These are phyloP conservation scores for Candida suzukii DNA, from an alignment of 805 yeast species.

Conservation along the genomic window DNA sequence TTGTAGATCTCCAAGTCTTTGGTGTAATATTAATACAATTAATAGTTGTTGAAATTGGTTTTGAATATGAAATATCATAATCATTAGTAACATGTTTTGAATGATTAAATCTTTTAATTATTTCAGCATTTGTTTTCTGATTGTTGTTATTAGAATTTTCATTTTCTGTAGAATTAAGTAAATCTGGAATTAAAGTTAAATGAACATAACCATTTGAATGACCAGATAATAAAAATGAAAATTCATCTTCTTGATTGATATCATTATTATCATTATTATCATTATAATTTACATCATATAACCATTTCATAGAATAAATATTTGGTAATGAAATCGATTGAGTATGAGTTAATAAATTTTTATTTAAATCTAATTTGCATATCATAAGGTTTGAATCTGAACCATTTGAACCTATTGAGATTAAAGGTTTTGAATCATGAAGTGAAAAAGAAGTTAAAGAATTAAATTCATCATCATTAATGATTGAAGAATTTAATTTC, in stretches of 20 bases:
- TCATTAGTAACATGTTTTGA: slow-evolving; percentile 44
- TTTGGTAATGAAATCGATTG: slow-evolving; percentile 54
- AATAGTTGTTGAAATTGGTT: slow-evolving; percentile 16
- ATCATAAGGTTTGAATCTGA: slow-evolving; percentile 40
- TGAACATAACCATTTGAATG: slow-evolving; percentile 73
- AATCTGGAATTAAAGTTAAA: slow-evolving; percentile 56
- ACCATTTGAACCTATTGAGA: slow-evolving; percentile 50
- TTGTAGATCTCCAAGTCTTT: slow-evolving; percentile 33
- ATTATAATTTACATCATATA: slow-evolving; percentile 23
- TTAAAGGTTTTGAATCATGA: slow-evolving; percentile 25
- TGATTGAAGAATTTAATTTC: slow-evolving; percentile 19
- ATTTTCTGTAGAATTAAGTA: slow-evolving; percentile 18
- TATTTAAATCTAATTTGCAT: slow-evolving; percentile 35
- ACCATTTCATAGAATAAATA: slow-evolving; percentile 48
- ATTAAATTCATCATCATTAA: slow-evolving; percentile 8
- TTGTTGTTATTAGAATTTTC: slow-evolving; percentile 19
- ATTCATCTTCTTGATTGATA: slow-evolving; percentile 16
- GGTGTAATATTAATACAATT: slow-evolving; percentile 31
- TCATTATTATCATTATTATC: slow-evolving; percentile 4
- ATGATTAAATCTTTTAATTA: slow-evolving; percentile 75
- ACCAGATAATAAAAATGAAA: slow-evolving; percentile 54
- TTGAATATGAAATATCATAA: slow-evolving; percentile 1
- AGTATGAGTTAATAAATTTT: slow-evolving; percentile 43
- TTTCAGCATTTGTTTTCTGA: slow-evolving; percentile 50
- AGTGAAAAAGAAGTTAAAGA: slow-evolving; percentile 38